Conservation (phyloP, 2,329 filamentous ascomycete genomes). For the Fusarium metavorans region DNA sequence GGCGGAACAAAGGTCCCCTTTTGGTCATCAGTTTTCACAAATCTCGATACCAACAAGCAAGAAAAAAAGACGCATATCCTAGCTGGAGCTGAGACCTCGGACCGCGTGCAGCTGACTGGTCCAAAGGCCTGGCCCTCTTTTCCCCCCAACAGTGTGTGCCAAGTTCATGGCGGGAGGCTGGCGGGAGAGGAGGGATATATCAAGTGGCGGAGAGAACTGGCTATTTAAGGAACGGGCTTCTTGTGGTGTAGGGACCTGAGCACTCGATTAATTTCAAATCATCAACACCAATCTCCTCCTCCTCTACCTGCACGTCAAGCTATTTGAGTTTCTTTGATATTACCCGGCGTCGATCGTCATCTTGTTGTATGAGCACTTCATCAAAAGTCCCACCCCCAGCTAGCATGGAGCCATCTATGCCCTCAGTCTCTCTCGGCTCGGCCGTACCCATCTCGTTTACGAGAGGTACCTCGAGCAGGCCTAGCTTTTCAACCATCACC, state of each 20-base stretch:
- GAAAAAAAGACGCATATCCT: conserved; percentile 34
- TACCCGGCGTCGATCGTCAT: conserved; percentile 33
- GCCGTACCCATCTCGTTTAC: conserved; percentile 38
- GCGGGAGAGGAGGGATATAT: conserved; percentile 10
- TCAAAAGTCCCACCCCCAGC: conserved; percentile 8
- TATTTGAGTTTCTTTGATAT: conserved; percentile 27
- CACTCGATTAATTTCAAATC: conserved; percentile 34
- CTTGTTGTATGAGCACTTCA: conserved; percentile 8
- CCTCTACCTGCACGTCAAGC: background rate
- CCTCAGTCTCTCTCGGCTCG: conserved; percentile 1
- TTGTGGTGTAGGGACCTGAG: conserved; percentile 25
- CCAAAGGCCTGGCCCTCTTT: conserved; percentile 2
- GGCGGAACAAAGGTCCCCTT: conserved; percentile 8
- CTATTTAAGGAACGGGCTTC: conserved; percentile 32
- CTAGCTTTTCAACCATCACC: conserved; percentile 49
- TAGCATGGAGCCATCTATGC: conserved; percentile 26
- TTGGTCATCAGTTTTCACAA: background rate
- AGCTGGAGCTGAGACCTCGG: conserved; percentile 19
- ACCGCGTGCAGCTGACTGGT: conserved; percentile 27
- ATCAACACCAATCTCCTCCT: conserved; percentile 13
- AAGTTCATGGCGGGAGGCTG: conserved; percentile 30
- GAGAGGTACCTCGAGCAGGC: conserved; percentile 28
- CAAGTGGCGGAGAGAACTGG: conserved; percentile 5
- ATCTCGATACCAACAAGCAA: conserved; percentile 8
- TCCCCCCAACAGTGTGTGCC: conserved; percentile 12